A percentile compares a stretch with the other conserved stretches of the same genome.
Evolutionary conservation across 2,329 filamentous ascomycete species (phyloP).

Genomic region (Fusarium sp.): DNA sequence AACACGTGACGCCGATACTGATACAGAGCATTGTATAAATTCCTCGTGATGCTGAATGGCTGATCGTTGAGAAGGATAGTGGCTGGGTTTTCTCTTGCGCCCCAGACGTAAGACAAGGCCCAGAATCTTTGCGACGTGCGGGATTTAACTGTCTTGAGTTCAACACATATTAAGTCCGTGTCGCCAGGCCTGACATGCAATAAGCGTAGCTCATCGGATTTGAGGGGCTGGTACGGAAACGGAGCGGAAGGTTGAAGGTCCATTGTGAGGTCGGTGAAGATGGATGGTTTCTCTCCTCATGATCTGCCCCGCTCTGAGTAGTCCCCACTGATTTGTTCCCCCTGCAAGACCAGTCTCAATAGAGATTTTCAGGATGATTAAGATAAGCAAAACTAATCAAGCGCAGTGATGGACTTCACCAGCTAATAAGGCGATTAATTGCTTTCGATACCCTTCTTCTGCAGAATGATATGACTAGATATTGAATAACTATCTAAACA

Average conservation of each 20-base stretch:
- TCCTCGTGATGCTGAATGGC: neutral
- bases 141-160: neutral
- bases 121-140: neutral
- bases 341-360: neutral
- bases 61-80: neutral
- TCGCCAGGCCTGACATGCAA: rapidly evolving
- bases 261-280: neutral
- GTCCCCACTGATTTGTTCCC: neutral
- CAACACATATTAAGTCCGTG: rapidly evolving
- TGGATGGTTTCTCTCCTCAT: too few species aligned
- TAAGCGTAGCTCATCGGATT: neutral
- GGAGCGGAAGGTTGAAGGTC: rapidly evolving
- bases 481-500: too few species aligned
- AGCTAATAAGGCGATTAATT: too few species aligned
- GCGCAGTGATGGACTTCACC: too few species aligned
- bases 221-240: neutral
- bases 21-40: constrained; percentile 4
- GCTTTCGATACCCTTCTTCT: too few species aligned
- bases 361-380: too few species aligned
- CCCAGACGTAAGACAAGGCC: constrained; percentile 27
- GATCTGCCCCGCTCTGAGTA: neutral
- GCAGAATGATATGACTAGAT: too few species aligned
- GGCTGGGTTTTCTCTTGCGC: neutral
- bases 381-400: too few species aligned
- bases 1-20: neutral